Conservation (phyloP, 345 rosid species). For the Lepidium aucheri region DNA sequence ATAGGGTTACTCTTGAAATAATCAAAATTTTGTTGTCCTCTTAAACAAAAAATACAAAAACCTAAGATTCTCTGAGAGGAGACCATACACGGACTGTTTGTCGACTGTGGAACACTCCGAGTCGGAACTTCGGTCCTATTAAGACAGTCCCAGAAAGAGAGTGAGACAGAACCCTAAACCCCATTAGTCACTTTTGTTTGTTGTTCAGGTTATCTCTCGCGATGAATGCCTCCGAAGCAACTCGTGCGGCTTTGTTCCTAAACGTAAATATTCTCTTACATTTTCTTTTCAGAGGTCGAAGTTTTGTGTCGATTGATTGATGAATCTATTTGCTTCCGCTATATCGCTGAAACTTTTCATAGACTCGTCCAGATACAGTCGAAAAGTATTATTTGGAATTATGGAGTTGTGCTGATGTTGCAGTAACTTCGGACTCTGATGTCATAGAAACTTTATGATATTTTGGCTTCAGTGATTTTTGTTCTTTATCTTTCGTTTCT, state of each 20-base stretch:
- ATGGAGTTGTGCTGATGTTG: neutral
- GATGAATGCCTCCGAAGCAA: slow-evolving; percentile 22
- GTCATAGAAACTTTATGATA: neutral
- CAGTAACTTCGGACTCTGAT: neutral
- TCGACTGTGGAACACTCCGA: slow-evolving; percentile 15
- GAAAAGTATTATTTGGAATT: neutral
- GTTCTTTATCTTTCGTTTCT: neutral
- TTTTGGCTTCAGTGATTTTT: neutral
- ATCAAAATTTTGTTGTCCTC: neutral
- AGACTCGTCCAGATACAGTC: neutral
- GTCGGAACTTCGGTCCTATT: slow-evolving; percentile 18
- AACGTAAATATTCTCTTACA: slow-evolving; percentile 17
- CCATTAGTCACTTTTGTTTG: neutral
- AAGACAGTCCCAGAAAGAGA: neutral
- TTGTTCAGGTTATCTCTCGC: neutral
- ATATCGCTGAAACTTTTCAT: neutral
- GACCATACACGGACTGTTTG: slow-evolving; percentile 1
- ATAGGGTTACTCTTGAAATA: neutral
- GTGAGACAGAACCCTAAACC: slow-evolving; percentile 2
- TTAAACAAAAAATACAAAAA: neutral
- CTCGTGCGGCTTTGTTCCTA: slow-evolving; percentile 24
- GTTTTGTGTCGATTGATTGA: neutral
- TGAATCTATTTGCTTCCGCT: neutral
- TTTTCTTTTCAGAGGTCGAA: neutral
- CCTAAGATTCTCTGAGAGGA: neutral